Conservation (phyloP, 345 rosid genomes). For the Rhodamnia rubescens region DNA sequence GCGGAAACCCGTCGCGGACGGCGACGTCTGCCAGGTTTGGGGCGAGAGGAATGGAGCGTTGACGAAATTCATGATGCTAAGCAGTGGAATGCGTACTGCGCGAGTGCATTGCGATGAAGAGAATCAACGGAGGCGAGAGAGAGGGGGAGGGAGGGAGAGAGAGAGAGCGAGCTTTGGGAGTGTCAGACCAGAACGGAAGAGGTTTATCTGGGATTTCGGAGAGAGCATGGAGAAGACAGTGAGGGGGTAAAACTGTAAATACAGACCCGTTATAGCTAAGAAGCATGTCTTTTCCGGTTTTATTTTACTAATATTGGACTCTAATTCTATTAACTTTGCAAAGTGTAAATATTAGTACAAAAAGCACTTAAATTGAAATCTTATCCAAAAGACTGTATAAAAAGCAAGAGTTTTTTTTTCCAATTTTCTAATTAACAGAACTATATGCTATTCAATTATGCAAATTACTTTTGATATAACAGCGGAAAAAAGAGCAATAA, state of each 20-base stretch:
- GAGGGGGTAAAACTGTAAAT: neutral
- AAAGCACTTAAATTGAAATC: neutral
- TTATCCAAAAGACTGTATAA: neutral
- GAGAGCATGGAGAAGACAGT: neutral
- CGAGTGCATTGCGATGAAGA: neutral
- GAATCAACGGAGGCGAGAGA: neutral
- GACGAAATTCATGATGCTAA: neutral
- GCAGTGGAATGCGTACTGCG: neutral
- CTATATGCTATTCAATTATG: neutral
- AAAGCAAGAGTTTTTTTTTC: neutral
- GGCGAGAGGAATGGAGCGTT: neutral
- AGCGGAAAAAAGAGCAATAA: too few relatives aligned
- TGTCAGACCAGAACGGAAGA: neutral
- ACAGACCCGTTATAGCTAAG: neutral
- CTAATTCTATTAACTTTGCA: neutral
- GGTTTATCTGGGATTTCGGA: conserved; percentile 10
- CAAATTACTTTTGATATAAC: neutral
- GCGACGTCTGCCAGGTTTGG: conserved; percentile 1
- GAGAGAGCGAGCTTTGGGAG: neutral
- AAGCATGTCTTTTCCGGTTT: neutral
- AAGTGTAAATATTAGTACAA: neutral
- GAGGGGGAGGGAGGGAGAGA: neutral
- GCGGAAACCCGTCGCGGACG: conserved; percentile 21
- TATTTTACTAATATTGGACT: neutral
- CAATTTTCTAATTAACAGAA: neutral